Evolutionary conservation across 208 protist genomes (phyloP), one percentile per base, ranked within the genome.

Genomic region (Acanthamoeba lenticulata): DNA sequence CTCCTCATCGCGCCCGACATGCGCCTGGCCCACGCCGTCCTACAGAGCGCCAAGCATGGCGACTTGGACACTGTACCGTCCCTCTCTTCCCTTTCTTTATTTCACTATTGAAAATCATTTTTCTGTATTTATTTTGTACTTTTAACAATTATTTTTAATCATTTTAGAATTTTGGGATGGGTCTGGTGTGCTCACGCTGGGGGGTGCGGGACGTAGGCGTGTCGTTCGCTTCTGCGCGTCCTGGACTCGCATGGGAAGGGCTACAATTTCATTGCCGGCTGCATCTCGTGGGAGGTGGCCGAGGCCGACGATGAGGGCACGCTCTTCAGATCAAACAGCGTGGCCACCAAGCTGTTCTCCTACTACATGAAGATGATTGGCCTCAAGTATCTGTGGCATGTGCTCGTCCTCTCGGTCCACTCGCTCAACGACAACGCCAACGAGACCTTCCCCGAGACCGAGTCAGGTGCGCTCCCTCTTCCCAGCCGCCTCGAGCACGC

Each of bases 361-460:
- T 29, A 44, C 38, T 89, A 89, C 81, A 44, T 62, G 29, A 32
- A 42, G 45, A 89, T 89, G 81, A 62, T 62, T 9, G 40, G 29
- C 29, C 29, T 89, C 29, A 32, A 32, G 13, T 89, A 89, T 34
- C 19, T 89, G 42, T 89, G 81, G 81, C n/a, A 42, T 9, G 45
- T 40, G 0, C 49, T 89, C 19, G 81, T 89, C 13, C n/a, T 62
- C 49, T 62, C 81, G 13, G 49, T 89, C 32, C 24, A 89, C 49
- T 52, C 42, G 29, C 81, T 89, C 81, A 89, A 89, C 81, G 81
- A 89, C 81, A 89, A 89, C 81, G 81, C 81, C 69, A 47, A 19
- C 38, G 69, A 81, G 27, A 81, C 38, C 11, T 81, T 49, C 38
- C 38, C 38, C 40, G 69, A 77, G 67, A 77, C 69, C 21, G 69